These are phyloP conservation scores for Podospora bellae-mahoneyi DNA, from an alignment of 495 filamentous ascomycete species.

Conservation along the genomic window DNA sequence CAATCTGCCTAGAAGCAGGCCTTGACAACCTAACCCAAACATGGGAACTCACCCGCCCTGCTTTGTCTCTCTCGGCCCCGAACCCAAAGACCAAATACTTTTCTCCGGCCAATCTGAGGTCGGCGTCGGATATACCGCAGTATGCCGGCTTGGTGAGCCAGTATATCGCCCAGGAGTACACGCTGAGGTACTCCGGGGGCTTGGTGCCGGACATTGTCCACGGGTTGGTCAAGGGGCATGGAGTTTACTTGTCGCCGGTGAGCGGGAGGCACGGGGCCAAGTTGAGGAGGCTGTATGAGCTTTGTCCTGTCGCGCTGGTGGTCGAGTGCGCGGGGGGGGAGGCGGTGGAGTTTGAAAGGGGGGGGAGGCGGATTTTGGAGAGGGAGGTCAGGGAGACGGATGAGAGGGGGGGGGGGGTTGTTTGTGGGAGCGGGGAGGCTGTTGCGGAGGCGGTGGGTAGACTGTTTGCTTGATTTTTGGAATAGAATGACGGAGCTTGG, in stretches of 20 bases:
- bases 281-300: slow-evolving; percentile 49
- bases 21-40: slow-evolving; percentile 25
- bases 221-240: slow-evolving; percentile 50
- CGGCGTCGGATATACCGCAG: slow-evolving; percentile 39
- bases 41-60: slow-evolving; percentile 37
- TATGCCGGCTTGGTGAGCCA: slow-evolving; percentile 44
- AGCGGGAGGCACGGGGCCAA: slow-evolving; percentile 45
- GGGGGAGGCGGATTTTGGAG: slow-evolving; percentile 39
- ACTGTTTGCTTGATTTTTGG: background rate
- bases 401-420: slow-evolving; percentile 46
- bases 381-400: slow-evolving; percentile 36
- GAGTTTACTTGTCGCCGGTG: slow-evolving; percentile 50
- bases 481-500: background rate
- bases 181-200: slow-evolving; percentile 51
- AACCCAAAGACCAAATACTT: slow-evolving; percentile 45
- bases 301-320: slow-evolving; percentile 49
- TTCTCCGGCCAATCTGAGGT: slow-evolving; percentile 52
- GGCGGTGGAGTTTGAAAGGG: slow-evolving; percentile 37
- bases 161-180: slow-evolving; percentile 44
- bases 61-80: slow-evolving; percentile 25
- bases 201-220: slow-evolving; percentile 54
- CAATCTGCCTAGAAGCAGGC: slow-evolving; percentile 43
- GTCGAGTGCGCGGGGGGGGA: slow-evolving; percentile 51
- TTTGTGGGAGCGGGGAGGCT: slow-evolving; percentile 48
- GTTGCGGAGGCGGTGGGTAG: slow-evolving; percentile 31